Base-by-base conservation (phyloP, 1,284 basidiomycete genomes). In the Ceratobasidium sp. region DNA sequence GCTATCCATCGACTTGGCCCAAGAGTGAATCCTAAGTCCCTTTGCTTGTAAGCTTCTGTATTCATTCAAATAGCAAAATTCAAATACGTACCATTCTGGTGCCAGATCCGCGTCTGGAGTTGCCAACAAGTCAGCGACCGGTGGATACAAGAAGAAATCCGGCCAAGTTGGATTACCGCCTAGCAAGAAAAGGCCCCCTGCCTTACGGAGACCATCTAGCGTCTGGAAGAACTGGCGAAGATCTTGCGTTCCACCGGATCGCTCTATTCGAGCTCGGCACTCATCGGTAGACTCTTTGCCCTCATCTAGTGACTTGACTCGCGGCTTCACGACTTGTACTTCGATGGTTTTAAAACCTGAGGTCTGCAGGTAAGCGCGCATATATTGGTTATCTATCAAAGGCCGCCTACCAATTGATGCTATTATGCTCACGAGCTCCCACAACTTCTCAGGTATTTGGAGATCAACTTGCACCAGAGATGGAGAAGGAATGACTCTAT, bases 351-450 rank as follows among this genome's bases (percentile, higher is more conserved):
- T 57, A n/a, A 57, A 69, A 14, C 65, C 65, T 69, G 34, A 23
- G 1, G 53, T 3, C n/a, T n/a, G n/a, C n/a, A n/a, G n/a, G n/a
- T n/a, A n/a, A n/a, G n/a, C n/a, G n/a, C n/a, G n/a, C n/a, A n/a
- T n/a, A n/a, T n/a, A n/a, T n/a, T n/a, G n/a, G n/a, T n/a, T 2
- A 26, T 32, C 8, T 12, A 9, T n/a, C 10, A 32, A 16, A 4
- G 21, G n/a, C 30, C 26, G 5, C 50, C 21, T 57, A 69, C 65
- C 65, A 23, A 39, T 23, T 16, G 26, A 28, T 21, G 53, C 65
- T n/a, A 69, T 58, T 30, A 69, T 57, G 36, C 65, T 69, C 30
- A 58, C 65, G 45, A 69, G 53, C 21, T 69, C 65, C 65, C 65
- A 69, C 4, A 69, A 9, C 39, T 55, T 69, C n/a, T 69, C 65